Base-by-base conservation (phyloP, 495 filamentous ascomycete species). In the Margaritispora aquatica region DNA sequence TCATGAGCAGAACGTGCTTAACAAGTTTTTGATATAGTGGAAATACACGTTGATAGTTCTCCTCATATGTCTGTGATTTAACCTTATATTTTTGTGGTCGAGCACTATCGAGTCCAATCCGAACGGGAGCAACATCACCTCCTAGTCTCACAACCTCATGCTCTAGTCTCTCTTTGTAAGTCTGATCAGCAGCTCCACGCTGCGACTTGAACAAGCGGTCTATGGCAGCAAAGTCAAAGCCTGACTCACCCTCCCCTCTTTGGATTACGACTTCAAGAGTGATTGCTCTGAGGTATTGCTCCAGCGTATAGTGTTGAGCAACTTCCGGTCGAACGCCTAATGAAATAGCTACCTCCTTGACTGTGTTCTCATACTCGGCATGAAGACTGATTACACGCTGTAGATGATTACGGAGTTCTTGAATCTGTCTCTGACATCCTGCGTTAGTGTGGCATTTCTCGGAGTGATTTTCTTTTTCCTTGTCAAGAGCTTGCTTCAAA, bases 111-210 rank as follows among this genome's bases (percentile, higher is more conserved):
- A 56, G 21, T 15, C 54, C 54, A 24, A 53, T 27, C 23, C 36
- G 19, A 4, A 57, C 46, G 0, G 15, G 20, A 11, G 4, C 7
- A n/a, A 62, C 54, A 21, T 53, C 46, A 8, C 59, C 59, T 1
- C 54, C 59, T 1, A 62, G 23, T 17, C 54, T 44, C 2, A 31
- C 19, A 41, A 57, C 23, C n/a, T 62, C 59, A 26, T 24, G 7
- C 23, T 62, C 54, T 36, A 60, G 24, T 20, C 26, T 19, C 11
- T 23, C 19, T 23, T 31, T 60, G 51, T 48, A 31, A 23, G 15
- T n/a, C 22, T 20, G 19, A 8, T 53, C 23, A 21, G 19, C 47
- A 31, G n/a, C 27, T 19, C n/a, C 17, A 27, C 23, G 8, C 19
- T 38, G 22, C 46, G 55, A 2, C 7, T 26, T 17, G 22, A 54